Base-by-base conservation (phyloP, 2,329 filamentous ascomycete species). In the Monosporascus sp. region DNA sequence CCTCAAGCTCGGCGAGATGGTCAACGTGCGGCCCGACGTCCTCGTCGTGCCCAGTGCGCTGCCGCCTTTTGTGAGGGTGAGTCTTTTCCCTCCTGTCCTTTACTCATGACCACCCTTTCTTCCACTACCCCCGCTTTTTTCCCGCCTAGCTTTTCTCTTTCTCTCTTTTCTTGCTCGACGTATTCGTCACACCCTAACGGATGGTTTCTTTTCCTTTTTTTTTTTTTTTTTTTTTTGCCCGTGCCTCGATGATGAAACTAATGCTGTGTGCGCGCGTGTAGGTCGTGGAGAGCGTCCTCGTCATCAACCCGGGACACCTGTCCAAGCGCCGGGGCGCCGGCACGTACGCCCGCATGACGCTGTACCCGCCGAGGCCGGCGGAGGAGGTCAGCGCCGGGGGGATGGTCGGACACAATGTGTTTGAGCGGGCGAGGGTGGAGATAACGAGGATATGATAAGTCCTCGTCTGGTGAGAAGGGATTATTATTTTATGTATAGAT, bases 221-320 rank as follows among this genome's bases (percentile, higher is more conserved):
- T 16, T 16, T 16, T 38, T 8, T 8, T 9, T 19, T 11, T 20
- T 24, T 6, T 5, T 20, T 43, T 3, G n/a, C 37, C 14, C 3
- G 19, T 20, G 40, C 2, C 5, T 43, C 11, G 19, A 14, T 22
- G 40, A 41, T 43, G 19, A 27, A 14, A 41, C 16, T 57, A 50
- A 59, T 34, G 31, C 59, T 61, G 27, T 54, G 53, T 52, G 46
- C 17, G 2, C 1, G 9, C 53, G 27, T 54, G 2, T 61, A 96
- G 91, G 91, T 97, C 43, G 86, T 97, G 11, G 90, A 97, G 65
- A 90, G 87, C 61, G 91, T 97, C 0, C 73, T 97, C 7, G 85
- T 91, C 14, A 87, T 99, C 65, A 99, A 99, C 69, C 93, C 94
- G 0, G 93, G 94, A 5, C 86, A 84, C 49, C 74, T 96, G 36